Conservation (phyloP, 1,139 yeast species). For the Saccharomyces hybrid region DNA sequence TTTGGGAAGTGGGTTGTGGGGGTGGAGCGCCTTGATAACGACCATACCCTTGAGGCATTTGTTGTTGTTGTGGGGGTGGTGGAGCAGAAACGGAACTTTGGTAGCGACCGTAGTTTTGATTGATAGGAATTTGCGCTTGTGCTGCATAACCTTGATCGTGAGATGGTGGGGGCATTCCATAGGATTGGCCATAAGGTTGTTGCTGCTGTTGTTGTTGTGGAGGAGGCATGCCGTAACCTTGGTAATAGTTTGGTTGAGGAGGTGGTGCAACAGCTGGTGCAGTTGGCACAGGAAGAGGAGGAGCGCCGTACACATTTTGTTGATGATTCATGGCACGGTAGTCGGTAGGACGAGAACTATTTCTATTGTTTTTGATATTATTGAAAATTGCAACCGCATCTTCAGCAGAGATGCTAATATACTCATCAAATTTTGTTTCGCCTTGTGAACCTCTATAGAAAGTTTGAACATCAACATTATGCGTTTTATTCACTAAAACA, state of each 20-base stretch:
- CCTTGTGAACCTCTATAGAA: conserved; percentile 64
- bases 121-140: conserved; percentile 5
- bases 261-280: conserved; percentile 9
- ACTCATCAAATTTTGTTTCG: conserved; percentile 73
- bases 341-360: conserved; percentile 16
- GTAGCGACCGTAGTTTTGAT: conserved; percentile 20
- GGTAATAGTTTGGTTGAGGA: conserved; percentile 12
- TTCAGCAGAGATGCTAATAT: conserved; percentile 55
- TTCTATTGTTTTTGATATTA: conserved; percentile 33
- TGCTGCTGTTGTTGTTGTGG: conserved; percentile 9
- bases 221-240: conserved; percentile 11
- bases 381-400: conserved; percentile 49
- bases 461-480: conserved; percentile 59
- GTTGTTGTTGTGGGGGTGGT: conserved; percentile 28
- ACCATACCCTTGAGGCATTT: conserved; percentile 18
- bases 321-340: conserved; percentile 9
- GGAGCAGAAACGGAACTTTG: conserved; percentile 28
- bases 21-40: conserved; percentile 29
- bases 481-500: conserved; percentile 50
- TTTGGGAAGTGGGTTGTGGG: conserved; percentile 12
- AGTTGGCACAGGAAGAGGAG: conserved; percentile 4
- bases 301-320: conserved; percentile 2
- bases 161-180: conserved; percentile 9
- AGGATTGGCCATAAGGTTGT: conserved; percentile 1
- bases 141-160: conserved; percentile 11